These are phyloP conservation scores for Pythium scleroteichum DNA, from an alignment of 352 stramenopile genomes.

Conservation along the genomic window DNA sequence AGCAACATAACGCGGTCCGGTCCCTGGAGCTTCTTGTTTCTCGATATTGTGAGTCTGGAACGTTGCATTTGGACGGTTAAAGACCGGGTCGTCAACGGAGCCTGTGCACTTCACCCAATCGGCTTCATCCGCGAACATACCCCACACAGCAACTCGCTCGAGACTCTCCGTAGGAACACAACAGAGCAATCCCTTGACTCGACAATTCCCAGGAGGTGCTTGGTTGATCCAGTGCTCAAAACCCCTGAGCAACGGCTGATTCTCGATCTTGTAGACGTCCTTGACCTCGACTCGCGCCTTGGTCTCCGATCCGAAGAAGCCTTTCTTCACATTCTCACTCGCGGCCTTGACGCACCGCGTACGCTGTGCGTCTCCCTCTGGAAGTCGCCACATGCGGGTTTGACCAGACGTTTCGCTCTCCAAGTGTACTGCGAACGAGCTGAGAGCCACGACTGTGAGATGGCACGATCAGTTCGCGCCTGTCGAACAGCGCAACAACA, in stretches of 20 bases:
- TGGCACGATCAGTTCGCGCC: background rate
- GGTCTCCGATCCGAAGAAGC: conserved; percentile 34
- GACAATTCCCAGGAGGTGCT: conserved; percentile 25
- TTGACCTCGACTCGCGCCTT: conserved; percentile 49
- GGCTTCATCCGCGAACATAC: conserved; percentile 42
- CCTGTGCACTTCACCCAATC: background rate
- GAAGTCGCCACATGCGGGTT: conserved; percentile 52
- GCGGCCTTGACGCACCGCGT: conserved; percentile 64
- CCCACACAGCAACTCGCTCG: conserved; percentile 60
- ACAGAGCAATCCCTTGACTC: conserved; percentile 84
- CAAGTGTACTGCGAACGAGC: conserved; percentile 63
- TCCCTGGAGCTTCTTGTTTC: conserved; percentile 22
- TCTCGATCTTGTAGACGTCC: conserved; percentile 84
- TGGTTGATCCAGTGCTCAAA: conserved; percentile 54
- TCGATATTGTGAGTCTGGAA: background rate
- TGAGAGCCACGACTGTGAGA: conserved; percentile 19
- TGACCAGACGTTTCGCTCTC: conserved; percentile 61
- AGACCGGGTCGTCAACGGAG: conserved; percentile 26
- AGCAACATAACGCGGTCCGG: conserved; percentile 15
- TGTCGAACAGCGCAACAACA: background rate
- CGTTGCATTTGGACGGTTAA: conserved; percentile 30
- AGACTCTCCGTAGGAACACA: conserved; percentile 50
- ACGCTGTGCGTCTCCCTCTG: conserved; percentile 47
- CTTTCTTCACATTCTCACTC: conserved; percentile 66
- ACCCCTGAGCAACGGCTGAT: conserved; percentile 48